Evolutionary conservation across 257 asterid genomes (phyloP).

Genomic region (Solanum chmielewskii): DNA sequence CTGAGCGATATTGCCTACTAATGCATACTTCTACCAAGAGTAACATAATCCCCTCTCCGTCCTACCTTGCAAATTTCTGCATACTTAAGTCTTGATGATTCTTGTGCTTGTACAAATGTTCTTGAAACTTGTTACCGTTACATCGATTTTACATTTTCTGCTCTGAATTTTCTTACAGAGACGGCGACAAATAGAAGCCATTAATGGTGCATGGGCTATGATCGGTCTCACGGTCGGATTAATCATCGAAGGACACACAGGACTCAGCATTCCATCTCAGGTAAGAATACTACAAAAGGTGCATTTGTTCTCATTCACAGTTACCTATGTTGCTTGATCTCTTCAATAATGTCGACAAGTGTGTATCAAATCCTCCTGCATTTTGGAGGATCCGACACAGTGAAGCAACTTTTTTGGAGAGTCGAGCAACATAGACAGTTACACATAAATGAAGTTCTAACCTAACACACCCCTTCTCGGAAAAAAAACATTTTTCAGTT

Average conservation of each 20-base stretch:
- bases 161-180: slow-evolving; percentile 21
- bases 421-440: background rate
- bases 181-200: slow-evolving; percentile 65
- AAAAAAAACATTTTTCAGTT: slow-evolving; percentile 24
- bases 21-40: background rate
- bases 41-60: background rate
- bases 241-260: slow-evolving; percentile 77
- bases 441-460: background rate
- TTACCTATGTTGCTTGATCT: background rate
- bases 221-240: slow-evolving; percentile 86
- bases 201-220: slow-evolving; percentile 97
- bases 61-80: background rate
- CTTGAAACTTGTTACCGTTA: background rate
- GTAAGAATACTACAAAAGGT: slow-evolving; percentile 12
- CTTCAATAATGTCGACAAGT: background rate
- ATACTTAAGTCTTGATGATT: background rate
- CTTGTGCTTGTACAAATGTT: background rate
- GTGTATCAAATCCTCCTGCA: background rate
- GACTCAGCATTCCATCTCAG: slow-evolving; percentile 61
- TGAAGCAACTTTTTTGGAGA: background rate
- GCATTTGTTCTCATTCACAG: background rate
- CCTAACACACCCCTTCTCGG: background rate
- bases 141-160: background rate
- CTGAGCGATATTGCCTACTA: background rate
- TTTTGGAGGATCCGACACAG: background rate